These are phyloP conservation scores for Thraustochytrium striatum DNA, from an alignment of 352 stramenopile genomes.

Conservation along the genomic window DNA sequence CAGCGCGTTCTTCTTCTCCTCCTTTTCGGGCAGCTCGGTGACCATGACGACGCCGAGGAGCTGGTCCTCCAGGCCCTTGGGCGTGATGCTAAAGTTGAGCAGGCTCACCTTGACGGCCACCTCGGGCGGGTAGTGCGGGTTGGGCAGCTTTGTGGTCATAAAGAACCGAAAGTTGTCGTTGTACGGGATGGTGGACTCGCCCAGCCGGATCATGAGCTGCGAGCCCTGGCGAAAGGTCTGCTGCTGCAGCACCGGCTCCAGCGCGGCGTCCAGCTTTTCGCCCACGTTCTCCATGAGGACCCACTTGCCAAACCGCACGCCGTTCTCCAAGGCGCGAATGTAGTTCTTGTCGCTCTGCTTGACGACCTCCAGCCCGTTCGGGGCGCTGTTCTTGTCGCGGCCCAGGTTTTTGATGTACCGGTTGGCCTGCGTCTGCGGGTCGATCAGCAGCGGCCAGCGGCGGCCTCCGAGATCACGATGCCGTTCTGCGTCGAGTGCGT, in stretches of 20 bases:
- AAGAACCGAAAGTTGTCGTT: slow-evolving; percentile 86
- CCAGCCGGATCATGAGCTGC: slow-evolving; percentile 80
- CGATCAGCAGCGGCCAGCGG: slow-evolving; percentile 92
- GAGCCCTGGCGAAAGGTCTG: slow-evolving; percentile 84
- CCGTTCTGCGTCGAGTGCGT: slow-evolving; percentile 91
- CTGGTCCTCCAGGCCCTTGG: slow-evolving; percentile 89
- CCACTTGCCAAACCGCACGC: slow-evolving; percentile 86
- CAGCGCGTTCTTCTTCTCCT: slow-evolving; percentile 84
- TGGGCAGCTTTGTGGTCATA: slow-evolving; percentile 90
- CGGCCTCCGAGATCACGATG: slow-evolving; percentile 86
- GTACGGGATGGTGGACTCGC: slow-evolving; percentile 90
- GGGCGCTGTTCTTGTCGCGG: slow-evolving; percentile 52
- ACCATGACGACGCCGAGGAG: slow-evolving; percentile 90
- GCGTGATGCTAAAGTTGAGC: slow-evolving; percentile 93
- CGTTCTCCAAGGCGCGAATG: slow-evolving; percentile 89
- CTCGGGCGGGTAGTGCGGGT: slow-evolving; percentile 90
- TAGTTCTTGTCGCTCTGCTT: slow-evolving; percentile 88
- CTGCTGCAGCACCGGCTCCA: slow-evolving; percentile 89
- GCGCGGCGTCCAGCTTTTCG: slow-evolving; percentile 81
- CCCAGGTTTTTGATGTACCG: slow-evolving; percentile 92
- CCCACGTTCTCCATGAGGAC: slow-evolving; percentile 89
- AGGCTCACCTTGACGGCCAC: slow-evolving; percentile 94
- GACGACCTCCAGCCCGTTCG: slow-evolving; percentile 80
- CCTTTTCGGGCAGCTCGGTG: slow-evolving; percentile 84
- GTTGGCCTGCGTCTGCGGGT: slow-evolving; percentile 89